phyloP scores from a whole-genome alignment of 495 filamentous ascomycete genomes.

The Tetracladium marchalianum region DNA sequence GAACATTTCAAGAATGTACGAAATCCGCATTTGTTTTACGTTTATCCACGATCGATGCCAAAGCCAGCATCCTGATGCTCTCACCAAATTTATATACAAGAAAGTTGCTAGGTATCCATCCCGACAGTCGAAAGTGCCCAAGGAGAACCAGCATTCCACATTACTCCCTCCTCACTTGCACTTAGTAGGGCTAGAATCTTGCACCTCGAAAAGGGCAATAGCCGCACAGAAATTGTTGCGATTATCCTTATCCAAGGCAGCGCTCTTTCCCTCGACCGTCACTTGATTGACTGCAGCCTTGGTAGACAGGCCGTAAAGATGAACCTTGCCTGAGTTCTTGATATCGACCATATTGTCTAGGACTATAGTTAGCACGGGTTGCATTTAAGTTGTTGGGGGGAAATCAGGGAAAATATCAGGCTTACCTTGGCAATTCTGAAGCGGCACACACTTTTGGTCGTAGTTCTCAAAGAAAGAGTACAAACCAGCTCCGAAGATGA shows the following conservation, averaged over 20 bases:
- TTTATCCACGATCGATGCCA: background rate
- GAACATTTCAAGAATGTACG: too few species aligned
- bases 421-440: constrained; percentile 68
- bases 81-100: constrained; percentile 12
- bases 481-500: constrained; percentile 67
- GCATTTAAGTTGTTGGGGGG: too few species aligned
- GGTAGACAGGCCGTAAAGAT: constrained; percentile 74
- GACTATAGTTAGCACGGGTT: too few species aligned
- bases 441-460: constrained; percentile 58
- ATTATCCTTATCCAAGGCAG: constrained; percentile 55
- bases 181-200: too few species aligned
- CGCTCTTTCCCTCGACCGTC: constrained; percentile 43
- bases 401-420: too few species aligned
- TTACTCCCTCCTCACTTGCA: background rate
- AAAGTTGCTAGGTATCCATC: constrained; percentile 12
- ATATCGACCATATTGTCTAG: constrained; percentile 83
- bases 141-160: background rate
- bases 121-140: background rate
- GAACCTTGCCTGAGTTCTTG: constrained; percentile 55
- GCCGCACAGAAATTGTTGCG: constrained; percentile 67
- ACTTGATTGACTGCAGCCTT: constrained; percentile 87
- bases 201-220: constrained; percentile 47
- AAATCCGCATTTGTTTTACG: background rate
- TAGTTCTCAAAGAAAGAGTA: constrained; percentile 88
- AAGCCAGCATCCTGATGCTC: background rate